A percentile compares a stretch with the other conserved stretches of the same genome.
Conservation (phyloP, 495 filamentous ascomycete species). For the Annulohypoxylon nitens region DNA sequence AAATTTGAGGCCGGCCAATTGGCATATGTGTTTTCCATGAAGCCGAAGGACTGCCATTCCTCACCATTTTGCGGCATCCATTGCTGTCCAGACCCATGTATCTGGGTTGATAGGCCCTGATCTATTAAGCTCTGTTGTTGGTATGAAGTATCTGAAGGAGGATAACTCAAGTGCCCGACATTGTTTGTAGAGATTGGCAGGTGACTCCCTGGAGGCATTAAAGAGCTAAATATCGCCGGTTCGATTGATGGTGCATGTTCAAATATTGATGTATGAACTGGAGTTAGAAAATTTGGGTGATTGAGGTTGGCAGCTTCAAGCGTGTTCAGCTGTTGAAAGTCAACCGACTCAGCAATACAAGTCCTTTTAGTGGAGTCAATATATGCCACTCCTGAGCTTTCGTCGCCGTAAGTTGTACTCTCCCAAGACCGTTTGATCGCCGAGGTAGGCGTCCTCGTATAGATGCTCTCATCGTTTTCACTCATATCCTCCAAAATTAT, state of each 20-base stretch:
- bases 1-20: neutral
- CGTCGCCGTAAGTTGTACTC: neutral
- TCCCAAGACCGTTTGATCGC: conserved; percentile 29
- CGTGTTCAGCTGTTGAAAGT: neutral
- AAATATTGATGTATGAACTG: neutral
- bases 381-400: neutral
- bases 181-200: neutral
- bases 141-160: neutral
- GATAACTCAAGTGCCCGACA: neutral
- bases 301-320: neutral
- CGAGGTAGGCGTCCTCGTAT: neutral
- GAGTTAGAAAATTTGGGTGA: neutral
- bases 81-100: neutral
- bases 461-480: neutral
- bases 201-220: neutral
- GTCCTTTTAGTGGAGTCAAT: neutral
- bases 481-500: neutral
- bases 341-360: neutral
- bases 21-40: neutral
- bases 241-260: neutral
- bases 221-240: neutral
- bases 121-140: neutral
- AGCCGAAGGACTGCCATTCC: neutral
- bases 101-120: neutral
- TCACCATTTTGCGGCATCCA: neutral